Base-by-base conservation (phyloP, 2,329 filamentous ascomycete species). In the Diaporthe caulivora region DNA sequence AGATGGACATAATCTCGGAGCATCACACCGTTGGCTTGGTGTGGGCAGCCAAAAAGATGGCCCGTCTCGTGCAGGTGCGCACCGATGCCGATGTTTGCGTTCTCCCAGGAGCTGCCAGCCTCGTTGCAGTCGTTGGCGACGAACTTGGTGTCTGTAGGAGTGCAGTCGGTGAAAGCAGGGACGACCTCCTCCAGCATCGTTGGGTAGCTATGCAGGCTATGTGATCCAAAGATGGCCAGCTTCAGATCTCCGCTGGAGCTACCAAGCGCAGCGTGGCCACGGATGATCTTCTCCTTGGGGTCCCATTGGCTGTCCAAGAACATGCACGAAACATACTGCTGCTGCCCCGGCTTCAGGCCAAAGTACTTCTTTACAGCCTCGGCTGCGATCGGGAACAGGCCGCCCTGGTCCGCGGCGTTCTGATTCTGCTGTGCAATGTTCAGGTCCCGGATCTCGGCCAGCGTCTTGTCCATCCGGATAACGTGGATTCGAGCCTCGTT, bases 1-100 rank as follows among this genome's bases (percentile, higher is more conserved):
- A 98, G 85, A 2, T 88, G 92, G 42, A 95, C 91, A 80, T 97
- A 98, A 81, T 98, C 96, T 72, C 94, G 89, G 67, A 95, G 86
- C 96, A 98, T 98, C 75, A 98, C 88, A n/a, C 97, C 96, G 37
- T 87, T 93, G 79, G 97, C 94, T 80, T 97, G 95, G 80, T 97
- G 94, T 13, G 95, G 94, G 77, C 94, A 97, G 65, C 96, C 96
- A 77, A 98, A 93, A 29, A 98, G 83, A 83, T 97, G 96, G 4
- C 96, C 96, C 0, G 93, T 93, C 83, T 98, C 95, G 82, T 97
- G 96, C 62, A 98, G 83, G 82, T 98, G 96, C 13, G 95, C 95
- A 10, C 96, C 96, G 76, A 98, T 97, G 40, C 95, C 95, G 75
- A 98, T 93, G 78, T 96, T 97, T 34, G 94, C 95, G n/a, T 95